Evolutionary conservation across 75 land plant genomes (phyloP), one percentile per base, ranked within the genome.

Genomic region (Pinus albicaulis): DNA sequence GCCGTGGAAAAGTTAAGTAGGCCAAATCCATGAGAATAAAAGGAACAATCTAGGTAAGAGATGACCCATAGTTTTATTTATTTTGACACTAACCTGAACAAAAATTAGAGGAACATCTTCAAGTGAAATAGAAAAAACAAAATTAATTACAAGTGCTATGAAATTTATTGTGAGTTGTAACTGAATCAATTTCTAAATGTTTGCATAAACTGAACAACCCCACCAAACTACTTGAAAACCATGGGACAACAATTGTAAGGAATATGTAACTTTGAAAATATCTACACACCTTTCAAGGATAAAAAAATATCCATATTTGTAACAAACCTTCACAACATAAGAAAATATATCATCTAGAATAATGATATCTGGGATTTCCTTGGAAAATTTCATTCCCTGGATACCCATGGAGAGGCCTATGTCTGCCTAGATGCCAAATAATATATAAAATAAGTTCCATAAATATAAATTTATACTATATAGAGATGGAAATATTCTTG

Each of bases 371-470:
- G 98, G 87, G 72, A 90, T 94, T 86, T 96, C 99, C 85, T 96
- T 96, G 16, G 99, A 98, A 78, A 96, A 95, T 82, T 96, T 98
- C 38, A 95, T 94, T 59, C 99, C 99, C 77, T 91, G 93, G 66
- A 96, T 96, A 44, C 99, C 99, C 99, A 94, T 97, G 11, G 99
- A 77, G 62, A 97, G 93, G 44, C 99, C 99, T 59, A 97, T 97
- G 57, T 97, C 94, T 74, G 95, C 99, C 98, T 94, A 72, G 44
- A 88, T 25, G 38, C 28, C 70, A 78, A 5, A 44, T 69, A 38
- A 53, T 62, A 25, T 36, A 20, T 88, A 55, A 56, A 23, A 75
- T n/a, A 22, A 19, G 97, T 97, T 78, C 53, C 53, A 48, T 48
- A 0, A 20, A 97, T 93, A 38, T 25, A 23, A 26, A 12, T 72